Percentiles rank a stretch among this genome's conserved stretches.
These are phyloP conservation scores for Pythium rishiriense DNA, from an alignment of 352 stramenopile genomes.

Conservation along the genomic window DNA sequence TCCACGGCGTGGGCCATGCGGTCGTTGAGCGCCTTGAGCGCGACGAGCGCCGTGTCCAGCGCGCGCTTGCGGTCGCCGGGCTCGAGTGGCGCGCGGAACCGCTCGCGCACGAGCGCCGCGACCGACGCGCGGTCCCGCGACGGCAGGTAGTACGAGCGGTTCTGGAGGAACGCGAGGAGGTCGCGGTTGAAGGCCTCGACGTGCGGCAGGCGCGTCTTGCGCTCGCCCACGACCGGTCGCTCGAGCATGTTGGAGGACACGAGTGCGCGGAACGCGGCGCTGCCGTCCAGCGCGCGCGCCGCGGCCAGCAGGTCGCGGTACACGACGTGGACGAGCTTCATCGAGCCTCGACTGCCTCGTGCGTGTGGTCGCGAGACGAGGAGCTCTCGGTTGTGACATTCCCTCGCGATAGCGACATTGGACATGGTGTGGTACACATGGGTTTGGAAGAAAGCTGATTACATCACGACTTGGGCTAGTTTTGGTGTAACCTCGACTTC, in stretches of 20 bases:
- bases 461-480: too few relatives aligned
- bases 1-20: constrained; percentile 46
- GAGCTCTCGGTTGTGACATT: neutral
- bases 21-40: constrained; percentile 60
- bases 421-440: too few relatives aligned
- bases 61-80: constrained; percentile 4
- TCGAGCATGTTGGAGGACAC: constrained; percentile 63
- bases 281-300: constrained; percentile 57
- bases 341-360: constrained; percentile 10
- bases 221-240: constrained; percentile 31
- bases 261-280: constrained; percentile 57
- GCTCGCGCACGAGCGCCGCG: constrained; percentile 45
- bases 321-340: constrained; percentile 53
- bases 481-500: too few relatives aligned
- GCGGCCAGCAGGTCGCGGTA: constrained; percentile 70
- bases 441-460: too few relatives aligned
- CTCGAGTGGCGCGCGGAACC: constrained; percentile 35
- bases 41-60: constrained; percentile 68
- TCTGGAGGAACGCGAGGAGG: constrained; percentile 50
- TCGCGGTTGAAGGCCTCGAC: constrained; percentile 61
- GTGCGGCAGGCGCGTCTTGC: constrained; percentile 46
- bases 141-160: constrained; percentile 71
- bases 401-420: neutral
- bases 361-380: neutral
- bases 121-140: constrained; percentile 35